These are phyloP conservation scores for Boletus edulis DNA, from an alignment of 768 basidiomycete genomes.

Conservation along the genomic window DNA sequence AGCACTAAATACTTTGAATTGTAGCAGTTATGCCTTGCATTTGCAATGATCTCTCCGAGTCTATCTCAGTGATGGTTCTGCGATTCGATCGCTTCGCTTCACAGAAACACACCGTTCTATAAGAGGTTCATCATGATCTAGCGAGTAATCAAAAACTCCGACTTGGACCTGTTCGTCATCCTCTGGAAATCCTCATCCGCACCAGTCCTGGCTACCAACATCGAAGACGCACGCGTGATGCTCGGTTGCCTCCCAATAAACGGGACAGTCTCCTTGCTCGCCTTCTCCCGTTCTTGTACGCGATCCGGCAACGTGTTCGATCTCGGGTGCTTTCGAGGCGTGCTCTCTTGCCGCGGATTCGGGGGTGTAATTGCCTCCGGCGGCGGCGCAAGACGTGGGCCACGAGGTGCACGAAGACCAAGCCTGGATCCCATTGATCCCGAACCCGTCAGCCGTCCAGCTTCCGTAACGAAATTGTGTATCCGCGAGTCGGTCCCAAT, in stretches of 20 bases:
- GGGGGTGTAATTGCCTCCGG: constrained; percentile 8
- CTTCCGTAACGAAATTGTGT: constrained; percentile 25
- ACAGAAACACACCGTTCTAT: not conserved
- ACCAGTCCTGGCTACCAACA: constrained; percentile 11
- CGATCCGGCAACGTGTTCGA: constrained; percentile 39
- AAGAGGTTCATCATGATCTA: not conserved
- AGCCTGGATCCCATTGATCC: constrained; percentile 16
- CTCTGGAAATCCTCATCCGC: constrained; percentile 1
- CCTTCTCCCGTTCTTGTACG: constrained; percentile 41
- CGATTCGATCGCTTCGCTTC: not conserved
- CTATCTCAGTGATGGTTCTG: not conserved
- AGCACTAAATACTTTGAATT: constrained; percentile 7
- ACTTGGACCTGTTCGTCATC: constrained; percentile 18
- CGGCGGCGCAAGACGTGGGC: constrained; percentile 16
- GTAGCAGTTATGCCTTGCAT: constrained; percentile 11
- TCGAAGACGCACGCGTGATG: constrained; percentile 16
- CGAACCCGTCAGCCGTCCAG: constrained; percentile 11
- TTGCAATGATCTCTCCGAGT: not conserved
- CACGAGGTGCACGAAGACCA: constrained; percentile 21
- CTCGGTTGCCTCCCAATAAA: constrained; percentile 25
- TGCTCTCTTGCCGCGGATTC: constrained; percentile 21
- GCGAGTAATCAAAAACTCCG: constrained; percentile 9
- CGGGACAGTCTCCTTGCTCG: constrained; percentile 15
- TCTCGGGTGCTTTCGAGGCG: constrained; percentile 20
- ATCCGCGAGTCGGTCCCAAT: constrained; percentile 22